phyloP scores from a whole-genome alignment of 2,329 filamentous ascomycete genomes.

The Fusarium irregulare region DNA sequence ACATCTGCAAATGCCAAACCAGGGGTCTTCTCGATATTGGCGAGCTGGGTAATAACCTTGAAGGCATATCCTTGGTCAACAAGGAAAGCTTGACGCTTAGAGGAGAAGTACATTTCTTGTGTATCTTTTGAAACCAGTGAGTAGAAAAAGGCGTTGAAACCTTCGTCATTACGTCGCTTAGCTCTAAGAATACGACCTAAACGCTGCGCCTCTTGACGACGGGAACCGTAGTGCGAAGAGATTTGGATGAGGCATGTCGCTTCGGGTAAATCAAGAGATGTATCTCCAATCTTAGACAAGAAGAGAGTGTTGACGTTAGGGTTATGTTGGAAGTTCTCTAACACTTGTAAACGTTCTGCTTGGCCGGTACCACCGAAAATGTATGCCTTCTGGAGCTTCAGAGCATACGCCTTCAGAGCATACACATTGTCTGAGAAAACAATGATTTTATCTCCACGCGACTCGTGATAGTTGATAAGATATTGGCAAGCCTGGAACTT shows the following conservation, averaged over 20 bases:
- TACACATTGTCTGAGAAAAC: constrained; percentile 99
- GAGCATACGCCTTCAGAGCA: constrained; percentile 85
- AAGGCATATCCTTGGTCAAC: constrained; percentile 99
- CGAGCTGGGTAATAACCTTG: constrained; percentile 96
- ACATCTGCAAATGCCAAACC: constrained; percentile 83
- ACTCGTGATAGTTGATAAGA: constrained; percentile 97
- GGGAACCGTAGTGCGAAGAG: constrained; percentile 95
- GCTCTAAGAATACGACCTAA: constrained; percentile 93
- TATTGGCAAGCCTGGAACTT: constrained; percentile 99
- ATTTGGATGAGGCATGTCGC: constrained; percentile 98
- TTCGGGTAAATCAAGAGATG: constrained; percentile 95
- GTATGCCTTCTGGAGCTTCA: constrained; percentile 85
- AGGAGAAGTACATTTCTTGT: constrained; percentile 97
- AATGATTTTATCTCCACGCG: constrained; percentile 95
- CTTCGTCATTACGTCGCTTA: constrained; percentile 95
- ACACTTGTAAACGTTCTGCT: constrained; percentile 83
- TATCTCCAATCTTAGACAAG: constrained; percentile 97
- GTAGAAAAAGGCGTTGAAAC: constrained; percentile 99
- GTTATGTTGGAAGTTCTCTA: constrained; percentile 96
- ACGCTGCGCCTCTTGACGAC: constrained; percentile 94
- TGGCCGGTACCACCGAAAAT: constrained; percentile 93
- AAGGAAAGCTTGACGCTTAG: constrained; percentile 94
- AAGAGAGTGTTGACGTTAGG: constrained; percentile 92
- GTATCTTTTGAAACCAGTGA: constrained; percentile 97
- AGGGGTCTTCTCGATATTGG: constrained; percentile 87